These are phyloP conservation scores for Chaetothyriales sp. DNA, from an alignment of 2,329 filamentous ascomycete genomes.

Conservation along the genomic window DNA sequence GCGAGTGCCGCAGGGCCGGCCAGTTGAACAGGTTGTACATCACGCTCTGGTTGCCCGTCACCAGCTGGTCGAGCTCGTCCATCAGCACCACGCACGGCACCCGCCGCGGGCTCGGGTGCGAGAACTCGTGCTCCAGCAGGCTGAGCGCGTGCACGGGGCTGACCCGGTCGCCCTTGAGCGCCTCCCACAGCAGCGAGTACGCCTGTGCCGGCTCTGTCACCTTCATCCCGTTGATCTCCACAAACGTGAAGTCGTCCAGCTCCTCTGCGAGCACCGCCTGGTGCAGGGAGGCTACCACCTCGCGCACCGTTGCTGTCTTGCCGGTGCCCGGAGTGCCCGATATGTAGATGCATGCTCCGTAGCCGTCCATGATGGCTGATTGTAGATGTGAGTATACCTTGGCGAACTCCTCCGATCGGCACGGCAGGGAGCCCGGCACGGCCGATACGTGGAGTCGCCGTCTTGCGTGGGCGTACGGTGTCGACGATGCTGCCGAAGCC, in stretches of 20 bases:
- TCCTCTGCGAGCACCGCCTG: slow-evolving; percentile 78
- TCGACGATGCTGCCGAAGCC: slow-evolving; percentile 30
- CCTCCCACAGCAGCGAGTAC: slow-evolving; percentile 90
- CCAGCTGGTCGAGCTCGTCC: slow-evolving; percentile 95
- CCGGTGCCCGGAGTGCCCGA: slow-evolving; percentile 96
- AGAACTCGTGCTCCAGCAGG: slow-evolving; percentile 83
- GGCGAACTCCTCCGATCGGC: slow-evolving; percentile 79
- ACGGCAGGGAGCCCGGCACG: slow-evolving; percentile 76
- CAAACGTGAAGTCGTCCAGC: slow-evolving; percentile 95
- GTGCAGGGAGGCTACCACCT: slow-evolving; percentile 80
- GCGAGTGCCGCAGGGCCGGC: slow-evolving; percentile 79
- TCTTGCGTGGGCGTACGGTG: slow-evolving; percentile 82
- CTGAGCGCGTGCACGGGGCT: slow-evolving; percentile 83
- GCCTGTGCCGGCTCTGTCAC: slow-evolving; percentile 95
- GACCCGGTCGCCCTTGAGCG: slow-evolving; percentile 80
- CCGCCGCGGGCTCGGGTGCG: slow-evolving; percentile 68
- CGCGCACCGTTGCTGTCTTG: slow-evolving; percentile 91
- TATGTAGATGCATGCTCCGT: slow-evolving; percentile 94
- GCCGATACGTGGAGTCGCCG: slow-evolving; percentile 84
- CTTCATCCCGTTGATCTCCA: slow-evolving; percentile 99
- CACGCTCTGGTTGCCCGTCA: slow-evolving; percentile 96
- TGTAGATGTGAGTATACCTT: slow-evolving; percentile 88
- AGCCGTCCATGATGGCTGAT: slow-evolving; percentile 82
- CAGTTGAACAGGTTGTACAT: slow-evolving; percentile 99
- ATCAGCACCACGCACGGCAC: slow-evolving; percentile 94